Percentiles rank a stretch among this genome's conserved stretches.
phyloP scores from a whole-genome alignment of 306 rosid species.

The Vachellia pachyceras region DNA sequence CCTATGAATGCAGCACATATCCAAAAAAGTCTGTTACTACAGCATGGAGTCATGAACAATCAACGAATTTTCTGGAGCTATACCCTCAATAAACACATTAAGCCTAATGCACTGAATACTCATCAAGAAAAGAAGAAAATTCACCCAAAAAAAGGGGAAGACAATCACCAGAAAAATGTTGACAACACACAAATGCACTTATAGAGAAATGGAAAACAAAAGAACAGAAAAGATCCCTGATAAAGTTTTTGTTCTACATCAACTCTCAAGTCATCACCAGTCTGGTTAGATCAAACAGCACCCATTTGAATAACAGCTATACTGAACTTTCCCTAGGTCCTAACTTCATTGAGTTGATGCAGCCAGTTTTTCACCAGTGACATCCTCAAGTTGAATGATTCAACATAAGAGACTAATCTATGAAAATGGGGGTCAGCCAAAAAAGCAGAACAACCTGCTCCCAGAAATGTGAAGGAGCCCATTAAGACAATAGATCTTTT shows the following conservation, averaged over 20 bases:
- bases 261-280: background rate
- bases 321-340: background rate
- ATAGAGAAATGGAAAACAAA: background rate
- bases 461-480: background rate
- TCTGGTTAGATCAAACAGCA: slow-evolving; percentile 13
- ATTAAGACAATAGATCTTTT: background rate
- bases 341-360: background rate
- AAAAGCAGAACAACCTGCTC: background rate
- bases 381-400: background rate
- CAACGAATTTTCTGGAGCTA: slow-evolving; percentile 24
- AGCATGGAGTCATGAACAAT: slow-evolving; percentile 24
- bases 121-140: background rate
- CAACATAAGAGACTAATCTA: background rate
- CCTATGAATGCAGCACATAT: slow-evolving; percentile 50
- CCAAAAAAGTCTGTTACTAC: background rate
- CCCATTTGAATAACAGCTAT: background rate
- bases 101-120: background rate
- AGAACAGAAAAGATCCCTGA: background rate
- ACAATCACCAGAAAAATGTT: slow-evolving; percentile 22
- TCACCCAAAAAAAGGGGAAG: background rate
- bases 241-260: background rate
- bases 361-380: background rate
- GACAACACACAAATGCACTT: background rate
- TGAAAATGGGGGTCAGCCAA: background rate
- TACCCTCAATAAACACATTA: slow-evolving; percentile 17